Evolutionary conservation across 805 yeast species (phyloP).

Genomic region (Wickerhamia fluorescens): DNA sequence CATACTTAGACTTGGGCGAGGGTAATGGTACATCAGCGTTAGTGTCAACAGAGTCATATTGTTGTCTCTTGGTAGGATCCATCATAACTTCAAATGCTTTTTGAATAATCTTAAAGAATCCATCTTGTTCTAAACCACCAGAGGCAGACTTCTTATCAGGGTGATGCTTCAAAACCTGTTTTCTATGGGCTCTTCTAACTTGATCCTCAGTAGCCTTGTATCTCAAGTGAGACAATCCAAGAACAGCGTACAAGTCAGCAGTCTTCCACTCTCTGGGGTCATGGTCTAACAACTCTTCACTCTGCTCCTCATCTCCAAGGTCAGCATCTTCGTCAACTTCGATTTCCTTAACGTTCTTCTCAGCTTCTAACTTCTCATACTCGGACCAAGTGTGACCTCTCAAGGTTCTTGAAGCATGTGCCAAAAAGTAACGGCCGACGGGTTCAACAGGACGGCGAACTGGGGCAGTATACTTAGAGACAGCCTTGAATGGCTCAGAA

Average conservation of each 20-base stretch:
- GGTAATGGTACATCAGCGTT: slow-evolving; percentile 84
- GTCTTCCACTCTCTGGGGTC: slow-evolving; percentile 99
- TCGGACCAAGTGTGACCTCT: slow-evolving; percentile 99
- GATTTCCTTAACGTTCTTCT: slow-evolving; percentile 65
- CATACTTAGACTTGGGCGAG: slow-evolving; percentile 54
- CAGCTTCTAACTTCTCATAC: slow-evolving; percentile 89
- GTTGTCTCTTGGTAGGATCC: slow-evolving; percentile 82
- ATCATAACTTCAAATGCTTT: slow-evolving; percentile 88
- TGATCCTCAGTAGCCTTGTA: slow-evolving; percentile 88
- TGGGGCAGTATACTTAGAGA: slow-evolving; percentile 48
- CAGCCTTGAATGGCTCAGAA: slow-evolving; percentile 45
- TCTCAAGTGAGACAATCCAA: slow-evolving; percentile 89
- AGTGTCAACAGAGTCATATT: slow-evolving; percentile 92
- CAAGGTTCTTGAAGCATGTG: slow-evolving; percentile 92
- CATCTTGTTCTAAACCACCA: slow-evolving; percentile 88
- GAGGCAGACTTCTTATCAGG: slow-evolving; percentile 96
- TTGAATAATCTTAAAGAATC: slow-evolving; percentile 95
- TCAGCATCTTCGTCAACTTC: slow-evolving; percentile 61
- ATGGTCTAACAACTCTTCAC: slow-evolving; percentile 64
- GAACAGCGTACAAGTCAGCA: slow-evolving; percentile 92
- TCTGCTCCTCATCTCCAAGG: slow-evolving; percentile 68
- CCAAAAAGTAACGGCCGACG: slow-evolving; percentile 90
- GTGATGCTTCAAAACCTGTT: slow-evolving; percentile 92
- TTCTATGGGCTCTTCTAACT: slow-evolving; percentile 94
- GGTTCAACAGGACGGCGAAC: slow-evolving; percentile 87